phyloP scores from a whole-genome alignment of 257 asterid genomes.

The Pogostemon cablin region DNA sequence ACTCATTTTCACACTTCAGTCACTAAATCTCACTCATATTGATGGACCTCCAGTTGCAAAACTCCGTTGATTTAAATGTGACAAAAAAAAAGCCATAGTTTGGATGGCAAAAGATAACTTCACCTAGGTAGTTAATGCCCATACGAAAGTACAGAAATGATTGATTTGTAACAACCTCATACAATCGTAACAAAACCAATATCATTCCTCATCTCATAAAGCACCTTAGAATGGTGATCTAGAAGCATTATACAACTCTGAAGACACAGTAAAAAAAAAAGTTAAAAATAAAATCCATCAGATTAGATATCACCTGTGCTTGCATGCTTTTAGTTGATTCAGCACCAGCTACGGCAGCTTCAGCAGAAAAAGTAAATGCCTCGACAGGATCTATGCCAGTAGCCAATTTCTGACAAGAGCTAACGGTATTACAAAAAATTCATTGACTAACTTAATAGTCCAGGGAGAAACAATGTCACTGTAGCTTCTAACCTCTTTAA shows the following conservation, averaged over 20 bases:
- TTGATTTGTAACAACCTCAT: background rate
- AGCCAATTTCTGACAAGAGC: conserved; percentile 61
- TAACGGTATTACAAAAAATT: conserved; percentile 4
- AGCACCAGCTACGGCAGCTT: conserved; percentile 87
- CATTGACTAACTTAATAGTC: conserved; percentile 13
- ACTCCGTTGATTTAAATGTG: too few relatives aligned
- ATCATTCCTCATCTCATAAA: background rate
- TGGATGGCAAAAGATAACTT: too few relatives aligned
- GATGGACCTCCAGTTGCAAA: too few relatives aligned
- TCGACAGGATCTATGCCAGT: conserved; percentile 78
- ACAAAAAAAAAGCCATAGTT: too few relatives aligned
- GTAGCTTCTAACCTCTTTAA: conserved; percentile 67
- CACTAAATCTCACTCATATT: too few relatives aligned
- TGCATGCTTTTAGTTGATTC: conserved; percentile 85
- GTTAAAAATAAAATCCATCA: too few relatives aligned
- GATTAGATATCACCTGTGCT: conserved; percentile 66
- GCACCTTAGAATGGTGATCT: background rate
- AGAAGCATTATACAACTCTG: background rate
- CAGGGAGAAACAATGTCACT: background rate
- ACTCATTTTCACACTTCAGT: background rate
- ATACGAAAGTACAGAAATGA: background rate
- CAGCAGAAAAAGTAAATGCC: conserved; percentile 79
- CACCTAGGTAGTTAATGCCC: too few relatives aligned
- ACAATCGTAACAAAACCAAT: background rate
- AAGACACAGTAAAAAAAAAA: too few relatives aligned